Base-by-base conservation (phyloP, 768 basidiomycete species). In the Trametes coccinea region DNA sequence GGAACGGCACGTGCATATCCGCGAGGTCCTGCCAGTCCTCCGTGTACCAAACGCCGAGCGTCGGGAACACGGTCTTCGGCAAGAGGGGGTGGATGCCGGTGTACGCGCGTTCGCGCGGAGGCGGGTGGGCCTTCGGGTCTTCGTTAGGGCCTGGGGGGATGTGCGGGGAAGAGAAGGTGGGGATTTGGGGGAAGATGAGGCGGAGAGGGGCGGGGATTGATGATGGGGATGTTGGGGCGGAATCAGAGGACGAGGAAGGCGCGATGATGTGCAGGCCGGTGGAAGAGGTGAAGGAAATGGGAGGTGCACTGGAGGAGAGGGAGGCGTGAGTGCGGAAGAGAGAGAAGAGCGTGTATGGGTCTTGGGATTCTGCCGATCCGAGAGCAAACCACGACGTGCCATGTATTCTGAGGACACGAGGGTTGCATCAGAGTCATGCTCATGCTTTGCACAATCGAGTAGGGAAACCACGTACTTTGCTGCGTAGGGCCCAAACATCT, bases 21-120 rank as follows among this genome's bases (percentile, higher is more conserved):
- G 81, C 79, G 66, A 88, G 87, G 73, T 95, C 93, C 49, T 82
- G 78, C 84, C 92, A 93, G 68, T 95, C 93, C 60, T 87, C 82
- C 16, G 77, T 60, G 71, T 87, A 93, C 76, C 90, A 82, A 22
- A 74, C 60, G 29, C 71, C 71, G 46, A 71, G 53, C 6, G 69
- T 58, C 8, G 72, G 67, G 10, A 71, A 58, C 10, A 67, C 62
- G n/a, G 70, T 66, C 45, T 71, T 71, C 30, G 62, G 55, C 10
- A 88, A 76, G 66, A 83, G 83, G 0, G 88, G 88, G 73, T 93
- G 90, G 65, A 92, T 83, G 61, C 70, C 70, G 40, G 46, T 83
- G 60, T 84, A 79, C 2, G 80, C 79, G 14, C 86, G 82, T 33
- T 71, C 70, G 37, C 84, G 61, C 31, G 60, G 63, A 0, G 66